Evolutionary conservation across 2,329 filamentous ascomycete genomes (phyloP), one percentile per base, ranked within the genome.

Genomic region (Diaporthe citrichinensis): DNA sequence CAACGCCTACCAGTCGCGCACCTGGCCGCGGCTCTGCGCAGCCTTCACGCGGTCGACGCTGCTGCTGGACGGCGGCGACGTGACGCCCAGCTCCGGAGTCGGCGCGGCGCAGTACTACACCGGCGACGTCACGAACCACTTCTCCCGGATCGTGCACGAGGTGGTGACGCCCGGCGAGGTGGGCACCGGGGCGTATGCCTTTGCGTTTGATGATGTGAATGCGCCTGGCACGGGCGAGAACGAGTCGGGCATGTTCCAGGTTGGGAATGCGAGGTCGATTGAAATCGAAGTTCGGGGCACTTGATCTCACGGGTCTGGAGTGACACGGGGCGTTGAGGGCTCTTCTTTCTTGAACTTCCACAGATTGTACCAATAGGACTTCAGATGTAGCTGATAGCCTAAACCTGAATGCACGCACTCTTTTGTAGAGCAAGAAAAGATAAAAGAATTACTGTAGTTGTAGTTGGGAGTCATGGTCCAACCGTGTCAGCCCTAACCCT

Each of bases 141-240:
- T 92, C 80, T 85, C 89, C 41, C 85, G 90, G 12, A 85, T 93
- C 53, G 87, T 94, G 3, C 86, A 90, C 68, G 90, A 92, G 83
- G 80, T 87, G 6, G 91, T 93, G 80, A 62, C 57, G 15, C 71
- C 44, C 2, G 57, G 71, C 0, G 15, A 10, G 34, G 44, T 15
- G 57, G 71, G 71, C 1, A 72, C 71, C 3, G 88, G 88, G 1
- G 92, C 92, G 0, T 94, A 94, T 80, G 89, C 90, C 0, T 94
- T 93, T 80, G 87, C 92, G 0, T 94, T 93, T 78, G 92, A 94
- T 79, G 92, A 94, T 80, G 92, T 94, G 25, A 89, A 90, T 12
- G 69, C 71, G 73, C 90, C 87, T 20, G 86, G 87, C 39, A 90
- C 87, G 25, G 86, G 87, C 39, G 84, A 87, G 77, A 90, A 93